Evolutionary conservation across 2,329 filamentous ascomycete species (phyloP).

Genomic region (Tolypocladium capitatum): DNA sequence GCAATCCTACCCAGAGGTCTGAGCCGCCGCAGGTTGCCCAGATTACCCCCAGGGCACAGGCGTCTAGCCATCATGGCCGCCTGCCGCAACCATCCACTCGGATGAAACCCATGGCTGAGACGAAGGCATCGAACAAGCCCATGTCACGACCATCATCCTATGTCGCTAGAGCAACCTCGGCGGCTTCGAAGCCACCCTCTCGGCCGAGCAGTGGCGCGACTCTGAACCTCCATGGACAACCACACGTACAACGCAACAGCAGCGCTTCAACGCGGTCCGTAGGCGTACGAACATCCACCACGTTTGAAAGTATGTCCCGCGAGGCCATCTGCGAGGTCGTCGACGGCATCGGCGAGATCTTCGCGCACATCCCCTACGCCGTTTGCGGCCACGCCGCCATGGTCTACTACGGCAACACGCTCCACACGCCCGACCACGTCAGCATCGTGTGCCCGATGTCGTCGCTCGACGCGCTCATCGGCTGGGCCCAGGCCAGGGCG

Average conservation of each 20-base stretch:
- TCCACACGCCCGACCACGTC: constrained; percentile 17
- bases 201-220: not conserved
- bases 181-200: not conserved
- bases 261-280: not conserved
- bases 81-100: not conserved
- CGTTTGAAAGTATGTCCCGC: constrained; percentile 10
- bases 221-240: not conserved
- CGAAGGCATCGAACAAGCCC: not conserved
- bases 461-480: constrained; percentile 20
- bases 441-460: constrained; percentile 27
- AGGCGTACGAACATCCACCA: not conserved
- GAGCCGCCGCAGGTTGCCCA: not conserved
- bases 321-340: constrained; percentile 24
- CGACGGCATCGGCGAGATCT: constrained; percentile 21
- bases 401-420: constrained; percentile 26
- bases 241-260: not conserved
- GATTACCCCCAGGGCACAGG: not conserved
- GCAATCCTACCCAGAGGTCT: not conserved
- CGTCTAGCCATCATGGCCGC: not conserved
- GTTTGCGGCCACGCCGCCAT: constrained; percentile 33
- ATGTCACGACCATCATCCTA: not conserved
- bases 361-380: constrained; percentile 31
- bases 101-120: not conserved
- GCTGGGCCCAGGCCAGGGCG: constrained; percentile 26
- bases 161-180: not conserved